Evolutionary conservation across 106 monocot species (phyloP).

Genomic region (Dendrobium catenatum): DNA sequence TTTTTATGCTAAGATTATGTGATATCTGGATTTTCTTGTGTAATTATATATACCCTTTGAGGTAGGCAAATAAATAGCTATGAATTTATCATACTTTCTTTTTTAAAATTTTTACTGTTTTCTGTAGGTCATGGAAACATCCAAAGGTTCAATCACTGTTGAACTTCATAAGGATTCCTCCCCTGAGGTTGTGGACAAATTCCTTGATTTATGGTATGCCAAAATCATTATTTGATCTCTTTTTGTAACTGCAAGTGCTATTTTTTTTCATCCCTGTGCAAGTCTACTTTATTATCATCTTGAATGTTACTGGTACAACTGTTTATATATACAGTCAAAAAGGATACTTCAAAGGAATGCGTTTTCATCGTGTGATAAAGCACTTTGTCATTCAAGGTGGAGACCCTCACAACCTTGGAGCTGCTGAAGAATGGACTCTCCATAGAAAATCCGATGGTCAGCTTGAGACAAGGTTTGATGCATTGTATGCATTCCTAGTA

Average conservation of each 20-base stretch:
- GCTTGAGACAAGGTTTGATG: slow-evolving; percentile 50
- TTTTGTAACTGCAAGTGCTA: neutral
- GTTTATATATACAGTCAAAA: slow-evolving; percentile 47
- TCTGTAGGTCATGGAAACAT: slow-evolving; percentile 43
- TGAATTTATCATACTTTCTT: neutral
- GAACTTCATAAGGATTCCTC: slow-evolving; percentile 59
- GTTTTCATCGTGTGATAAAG: slow-evolving; percentile 81
- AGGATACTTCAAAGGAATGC: slow-evolving; percentile 85
- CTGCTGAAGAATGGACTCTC: slow-evolving; percentile 75
- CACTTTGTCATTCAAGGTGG: slow-evolving; percentile 96
- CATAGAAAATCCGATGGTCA: slow-evolving; percentile 61
- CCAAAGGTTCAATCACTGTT: slow-evolving; percentile 52
- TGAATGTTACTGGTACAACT: neutral
- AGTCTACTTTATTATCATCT: neutral
- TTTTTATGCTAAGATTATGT: neutral
- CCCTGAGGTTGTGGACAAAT: slow-evolving; percentile 55
- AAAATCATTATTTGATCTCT: neutral
- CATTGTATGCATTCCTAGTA: neutral
- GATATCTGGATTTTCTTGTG: neutral
- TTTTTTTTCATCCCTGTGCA: neutral
- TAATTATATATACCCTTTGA: neutral
- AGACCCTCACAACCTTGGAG: slow-evolving; percentile 44
- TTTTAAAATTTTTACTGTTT: neutral
- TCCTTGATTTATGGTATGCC: slow-evolving; percentile 49
- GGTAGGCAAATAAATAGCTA: neutral